phyloP scores from a whole-genome alignment of 257 asterid species.

The Gentiana dahurica region DNA sequence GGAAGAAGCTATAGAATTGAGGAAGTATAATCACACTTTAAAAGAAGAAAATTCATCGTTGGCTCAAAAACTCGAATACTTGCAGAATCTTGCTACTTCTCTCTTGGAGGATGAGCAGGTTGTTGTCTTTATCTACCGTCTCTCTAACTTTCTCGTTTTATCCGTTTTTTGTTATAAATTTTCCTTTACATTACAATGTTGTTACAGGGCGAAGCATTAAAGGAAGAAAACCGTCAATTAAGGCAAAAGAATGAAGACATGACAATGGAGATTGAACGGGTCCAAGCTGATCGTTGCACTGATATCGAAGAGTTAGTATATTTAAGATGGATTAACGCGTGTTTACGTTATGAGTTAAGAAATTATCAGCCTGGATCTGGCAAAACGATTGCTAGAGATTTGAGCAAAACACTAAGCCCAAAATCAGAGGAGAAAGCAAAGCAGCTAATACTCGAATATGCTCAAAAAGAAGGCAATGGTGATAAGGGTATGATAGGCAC shows the following conservation, averaged over 20 bases:
- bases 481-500: constrained; percentile 18
- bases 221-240: constrained; percentile 35
- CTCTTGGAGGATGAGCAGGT: constrained; percentile 58
- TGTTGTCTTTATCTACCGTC: too few relatives aligned
- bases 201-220: constrained; percentile 43
- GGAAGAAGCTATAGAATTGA: constrained; percentile 45
- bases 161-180: too few relatives aligned
- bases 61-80: constrained; percentile 43
- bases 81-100: constrained; percentile 41
- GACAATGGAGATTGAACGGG: constrained; percentile 59
- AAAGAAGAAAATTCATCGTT: constrained; percentile 48
- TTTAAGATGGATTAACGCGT: constrained; percentile 87
- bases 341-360: constrained; percentile 65
- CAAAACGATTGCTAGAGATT: constrained; percentile 59
- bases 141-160: too few relatives aligned
- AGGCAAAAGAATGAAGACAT: constrained; percentile 45
- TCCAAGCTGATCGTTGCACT: constrained; percentile 43
- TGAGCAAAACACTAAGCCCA: constrained; percentile 67
- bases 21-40: constrained; percentile 35
- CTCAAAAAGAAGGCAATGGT: constrained; percentile 25
- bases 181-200: constrained; percentile 1
- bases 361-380: constrained; percentile 45
- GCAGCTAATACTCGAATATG: constrained; percentile 66
- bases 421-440: constrained; percentile 73
- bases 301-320: constrained; percentile 78